Percentiles rank a stretch among this genome's conserved stretches.
phyloP scores from a whole-genome alignment of 805 yeast genomes.

The Kodamaea hsintzibuensis region DNA sequence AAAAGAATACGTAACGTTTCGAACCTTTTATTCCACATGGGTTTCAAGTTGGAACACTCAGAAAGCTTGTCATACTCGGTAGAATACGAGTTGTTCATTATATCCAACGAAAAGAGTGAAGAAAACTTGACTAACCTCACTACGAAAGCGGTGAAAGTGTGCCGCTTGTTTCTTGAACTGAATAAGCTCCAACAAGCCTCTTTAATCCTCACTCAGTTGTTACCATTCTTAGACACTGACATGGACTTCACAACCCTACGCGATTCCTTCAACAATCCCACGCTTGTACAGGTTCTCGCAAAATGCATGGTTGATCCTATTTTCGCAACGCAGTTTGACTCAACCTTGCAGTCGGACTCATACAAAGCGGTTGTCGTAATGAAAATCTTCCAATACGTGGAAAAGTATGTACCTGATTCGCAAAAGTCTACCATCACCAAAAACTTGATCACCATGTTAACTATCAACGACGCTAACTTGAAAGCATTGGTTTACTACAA shows the following conservation, averaged over 20 bases:
- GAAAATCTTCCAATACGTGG: slow-evolving; percentile 7
- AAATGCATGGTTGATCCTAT: slow-evolving; percentile 4
- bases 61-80: not conserved
- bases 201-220: not conserved
- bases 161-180: not conserved
- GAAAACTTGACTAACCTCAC: not conserved
- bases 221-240: not conserved
- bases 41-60: slow-evolving; percentile 11
- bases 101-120: slow-evolving; percentile 11
- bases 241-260: not conserved
- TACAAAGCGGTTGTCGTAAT: slow-evolving; percentile 8
- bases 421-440: slow-evolving; percentile 20
- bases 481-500: slow-evolving; percentile 15
- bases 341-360: not conserved
- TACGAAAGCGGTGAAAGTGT: not conserved
- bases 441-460: slow-evolving; percentile 15
- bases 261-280: not conserved
- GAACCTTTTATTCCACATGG: slow-evolving; percentile 45
- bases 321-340: slow-evolving; percentile 8
- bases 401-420: slow-evolving; percentile 22
- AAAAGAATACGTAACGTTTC: slow-evolving; percentile 49
- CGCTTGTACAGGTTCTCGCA: not conserved
- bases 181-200: not conserved
- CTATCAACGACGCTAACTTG: slow-evolving; percentile 14
- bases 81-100: not conserved